Conservation (phyloP, 352 stramenopile genomes). For the Phytophthora europaea region DNA sequence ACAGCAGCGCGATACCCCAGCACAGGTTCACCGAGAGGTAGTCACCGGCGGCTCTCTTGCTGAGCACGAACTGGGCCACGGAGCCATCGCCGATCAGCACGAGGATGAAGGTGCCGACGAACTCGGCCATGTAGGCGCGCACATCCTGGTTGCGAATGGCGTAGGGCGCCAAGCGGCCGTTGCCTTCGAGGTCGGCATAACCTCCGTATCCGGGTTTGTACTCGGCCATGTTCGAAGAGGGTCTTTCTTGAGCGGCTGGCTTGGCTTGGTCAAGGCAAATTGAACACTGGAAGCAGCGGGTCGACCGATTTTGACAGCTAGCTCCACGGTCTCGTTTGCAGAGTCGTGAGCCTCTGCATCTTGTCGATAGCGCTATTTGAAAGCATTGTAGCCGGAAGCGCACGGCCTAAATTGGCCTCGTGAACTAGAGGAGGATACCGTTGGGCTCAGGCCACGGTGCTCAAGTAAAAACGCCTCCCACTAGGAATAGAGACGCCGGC, state of each 20-base stretch:
- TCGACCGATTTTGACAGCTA: slow-evolving; percentile 7
- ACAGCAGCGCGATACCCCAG: slow-evolving; percentile 78
- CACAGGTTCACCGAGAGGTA: slow-evolving; percentile 78
- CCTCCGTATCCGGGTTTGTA: slow-evolving; percentile 41
- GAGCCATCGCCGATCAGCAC: slow-evolving; percentile 67
- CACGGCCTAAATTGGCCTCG: slow-evolving; percentile 3
- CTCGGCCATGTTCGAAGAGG: slow-evolving; percentile 30
- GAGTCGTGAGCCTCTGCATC: slow-evolving; percentile 16
- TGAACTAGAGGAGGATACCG: slow-evolving; percentile 2
- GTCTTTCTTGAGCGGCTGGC: slow-evolving; percentile 27
- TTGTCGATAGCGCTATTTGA: slow-evolving; percentile 30
- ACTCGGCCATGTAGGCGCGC: slow-evolving; percentile 50
- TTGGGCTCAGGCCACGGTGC: slow-evolving; percentile 10
- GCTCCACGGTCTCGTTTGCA: neutral
- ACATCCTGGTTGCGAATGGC: slow-evolving; percentile 25
- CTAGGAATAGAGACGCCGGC: neutral
- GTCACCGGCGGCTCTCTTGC: slow-evolving; percentile 64
- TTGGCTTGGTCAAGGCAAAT: slow-evolving; percentile 29
- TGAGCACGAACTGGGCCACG: slow-evolving; percentile 63
- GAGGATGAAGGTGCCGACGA: slow-evolving; percentile 71
- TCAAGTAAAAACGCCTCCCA: neutral
- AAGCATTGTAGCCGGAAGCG: neutral
- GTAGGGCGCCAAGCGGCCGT: slow-evolving; percentile 17
- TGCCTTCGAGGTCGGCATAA: slow-evolving; percentile 28
- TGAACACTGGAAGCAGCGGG: slow-evolving; percentile 26